phyloP scores from a whole-genome alignment of 2,329 filamentous ascomycete species.

The Hymenoscyphus scutula region DNA sequence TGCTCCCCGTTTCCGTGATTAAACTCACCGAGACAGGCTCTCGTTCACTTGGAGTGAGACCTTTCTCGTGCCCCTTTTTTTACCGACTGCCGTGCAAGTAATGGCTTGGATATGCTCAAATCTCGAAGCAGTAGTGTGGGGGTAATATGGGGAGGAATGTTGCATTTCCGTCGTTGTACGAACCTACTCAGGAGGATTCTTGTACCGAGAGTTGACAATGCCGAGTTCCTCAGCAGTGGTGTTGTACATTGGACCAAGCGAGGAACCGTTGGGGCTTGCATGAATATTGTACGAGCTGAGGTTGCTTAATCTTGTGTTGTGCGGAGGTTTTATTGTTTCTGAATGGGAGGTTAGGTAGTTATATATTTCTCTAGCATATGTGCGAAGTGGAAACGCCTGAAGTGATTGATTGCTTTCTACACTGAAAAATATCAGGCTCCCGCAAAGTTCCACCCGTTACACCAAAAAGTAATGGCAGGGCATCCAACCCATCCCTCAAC shows the following conservation, averaged over 20 bases:
- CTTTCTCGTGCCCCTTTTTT: background rate
- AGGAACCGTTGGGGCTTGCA: background rate
- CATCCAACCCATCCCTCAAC: background rate
- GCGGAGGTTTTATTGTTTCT: background rate
- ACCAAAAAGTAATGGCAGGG: background rate
- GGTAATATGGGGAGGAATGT: background rate
- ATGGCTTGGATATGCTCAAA: background rate
- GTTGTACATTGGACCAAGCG: background rate
- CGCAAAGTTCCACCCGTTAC: background rate
- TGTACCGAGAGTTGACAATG: background rate
- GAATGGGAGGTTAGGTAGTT: background rate
- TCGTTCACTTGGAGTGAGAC: background rate
- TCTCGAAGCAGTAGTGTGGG: background rate
- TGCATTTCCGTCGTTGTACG: background rate
- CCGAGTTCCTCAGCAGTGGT: background rate
- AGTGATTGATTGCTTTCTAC: background rate
- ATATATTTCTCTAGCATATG: background rate
- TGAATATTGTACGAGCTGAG: background rate
- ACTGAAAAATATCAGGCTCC: background rate
- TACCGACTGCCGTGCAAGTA: background rate
- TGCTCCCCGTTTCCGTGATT: background rate
- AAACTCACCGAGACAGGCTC: background rate
- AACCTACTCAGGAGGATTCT: background rate
- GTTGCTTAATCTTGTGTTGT: background rate
- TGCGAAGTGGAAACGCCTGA: background rate